Base-by-base conservation (phyloP, 768 basidiomycete species). In the Russula ochroleuca region DNA sequence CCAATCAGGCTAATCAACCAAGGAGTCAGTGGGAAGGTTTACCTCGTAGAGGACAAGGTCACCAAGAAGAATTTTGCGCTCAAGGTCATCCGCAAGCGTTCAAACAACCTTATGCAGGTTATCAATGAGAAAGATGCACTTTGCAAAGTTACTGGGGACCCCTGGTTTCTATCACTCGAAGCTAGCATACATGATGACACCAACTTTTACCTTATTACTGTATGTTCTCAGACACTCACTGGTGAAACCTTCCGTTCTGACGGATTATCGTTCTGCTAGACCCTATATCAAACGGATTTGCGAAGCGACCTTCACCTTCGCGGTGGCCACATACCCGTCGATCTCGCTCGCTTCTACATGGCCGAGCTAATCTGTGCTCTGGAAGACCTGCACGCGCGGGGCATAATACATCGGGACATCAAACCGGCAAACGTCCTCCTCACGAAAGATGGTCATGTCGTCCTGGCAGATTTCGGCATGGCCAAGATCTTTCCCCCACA, bases 341-440 rank as follows among this genome's bases (percentile, higher is more conserved):
- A 52, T 14, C 67, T 57, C 33, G 59, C 67, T 35, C 67, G 67
- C n/a, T 62, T 67, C 49, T 68, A 67, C 49, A 54, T 48, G 25
- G 61, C 67, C 28, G 67, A 68, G 23, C 31, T 67, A 19, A 37
- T 69, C 13, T 55, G 61, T 23, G 68, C 69, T n/a, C 54, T 70
- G 17, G 65, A 64, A 33, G 79, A 77, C 63, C 68, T 80, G 15
- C 72, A 79, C 19, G 66, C 71, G 4, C 75, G 76, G 62, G 73
- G 79, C 67, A 70, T 81, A 31, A 78, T 81, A 50, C 80, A 81
- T 65, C 73, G 80, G 28, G 80, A 81, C 69, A 77, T 81, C 74
- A 81, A 81, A 72, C 80, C 79, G 10, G 77, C 76, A 66, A 74
- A 74, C 19, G 55, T 73, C 55, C 64, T 65, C 35, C 56, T 68